Percentiles rank a stretch among this genome's conserved stretches.
phyloP scores from a whole-genome alignment of 2,329 filamentous ascomycete genomes.

The Esteya vermicola region DNA sequence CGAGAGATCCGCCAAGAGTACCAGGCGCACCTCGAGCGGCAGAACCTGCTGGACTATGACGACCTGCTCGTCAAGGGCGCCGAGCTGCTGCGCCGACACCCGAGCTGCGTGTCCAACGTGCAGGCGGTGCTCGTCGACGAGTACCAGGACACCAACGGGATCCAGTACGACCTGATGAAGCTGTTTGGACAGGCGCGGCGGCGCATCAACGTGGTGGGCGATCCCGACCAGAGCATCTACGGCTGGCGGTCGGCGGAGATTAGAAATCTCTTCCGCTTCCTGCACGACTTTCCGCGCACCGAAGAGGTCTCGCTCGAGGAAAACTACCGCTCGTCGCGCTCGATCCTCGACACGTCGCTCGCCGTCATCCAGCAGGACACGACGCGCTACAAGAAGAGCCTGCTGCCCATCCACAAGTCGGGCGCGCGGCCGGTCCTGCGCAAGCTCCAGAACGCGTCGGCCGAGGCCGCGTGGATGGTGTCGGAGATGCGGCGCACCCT shows the following conservation, averaged over 20 bases:
- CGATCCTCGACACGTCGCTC: constrained; percentile 67
- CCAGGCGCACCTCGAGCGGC: constrained; percentile 56
- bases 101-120: constrained; percentile 75
- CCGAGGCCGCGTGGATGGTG: constrained; percentile 81
- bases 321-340: constrained; percentile 84
- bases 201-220: constrained; percentile 87
- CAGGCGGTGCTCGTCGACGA: constrained; percentile 90
- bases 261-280: constrained; percentile 69
- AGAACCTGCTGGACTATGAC: constrained; percentile 86
- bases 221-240: constrained; percentile 97
- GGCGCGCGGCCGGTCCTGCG: constrained; percentile 73
- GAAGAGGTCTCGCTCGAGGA: constrained; percentile 77
- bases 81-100: constrained; percentile 58
- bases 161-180: constrained; percentile 90
- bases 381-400: constrained; percentile 61
- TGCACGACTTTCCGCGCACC: constrained; percentile 61
- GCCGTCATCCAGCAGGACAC: constrained; percentile 84
- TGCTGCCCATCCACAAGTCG: constrained; percentile 66
- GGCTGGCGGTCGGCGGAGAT: constrained; percentile 90
- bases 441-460: constrained; percentile 50
- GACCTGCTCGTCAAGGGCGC: constrained; percentile 77
- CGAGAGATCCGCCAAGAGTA: constrained; percentile 60
- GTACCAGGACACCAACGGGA: constrained; percentile 91
- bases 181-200: constrained; percentile 60
- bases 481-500: constrained; percentile 62